Conservation (phyloP, 225 moss, liverwort and hornwort genomes). For the Antitrichia curtipendula region DNA sequence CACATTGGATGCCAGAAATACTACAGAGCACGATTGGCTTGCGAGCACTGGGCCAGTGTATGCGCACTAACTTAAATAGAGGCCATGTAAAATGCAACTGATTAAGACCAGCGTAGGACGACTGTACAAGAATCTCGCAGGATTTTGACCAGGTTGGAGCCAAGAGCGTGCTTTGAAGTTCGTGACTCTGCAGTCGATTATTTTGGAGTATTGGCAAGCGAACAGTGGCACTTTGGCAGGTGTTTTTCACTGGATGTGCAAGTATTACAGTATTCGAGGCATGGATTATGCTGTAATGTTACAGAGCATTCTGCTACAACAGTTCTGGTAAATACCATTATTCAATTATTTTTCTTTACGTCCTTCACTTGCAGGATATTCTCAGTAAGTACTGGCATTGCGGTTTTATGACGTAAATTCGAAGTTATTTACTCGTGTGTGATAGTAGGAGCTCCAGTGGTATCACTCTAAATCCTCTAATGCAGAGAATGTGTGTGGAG, state of each 20-base stretch:
- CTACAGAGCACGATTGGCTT: neutral
- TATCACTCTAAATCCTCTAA: neutral
- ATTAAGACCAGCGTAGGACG: neutral
- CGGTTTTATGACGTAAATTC: neutral
- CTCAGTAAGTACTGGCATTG: neutral
- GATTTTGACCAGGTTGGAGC: neutral
- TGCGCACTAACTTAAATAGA: neutral
- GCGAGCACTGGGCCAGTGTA: neutral
- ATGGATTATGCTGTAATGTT: neutral
- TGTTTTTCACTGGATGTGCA: neutral
- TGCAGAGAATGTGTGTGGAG: neutral
- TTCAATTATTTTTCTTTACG: neutral
- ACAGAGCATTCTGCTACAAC: neutral
- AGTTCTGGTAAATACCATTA: neutral
- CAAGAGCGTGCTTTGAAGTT: neutral
- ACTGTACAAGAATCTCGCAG: neutral
- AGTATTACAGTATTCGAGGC: neutral
- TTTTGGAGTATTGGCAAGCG: neutral
- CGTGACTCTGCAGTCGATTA: neutral
- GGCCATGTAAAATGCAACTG: neutral
- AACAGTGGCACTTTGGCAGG: neutral
- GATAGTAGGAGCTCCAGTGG: neutral
- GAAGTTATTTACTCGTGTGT: neutral
- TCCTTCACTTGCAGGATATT: neutral
- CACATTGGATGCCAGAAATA: neutral